Conservation (phyloP, 1,284 basidiomycete species). For the Puccinia coronata region DNA sequence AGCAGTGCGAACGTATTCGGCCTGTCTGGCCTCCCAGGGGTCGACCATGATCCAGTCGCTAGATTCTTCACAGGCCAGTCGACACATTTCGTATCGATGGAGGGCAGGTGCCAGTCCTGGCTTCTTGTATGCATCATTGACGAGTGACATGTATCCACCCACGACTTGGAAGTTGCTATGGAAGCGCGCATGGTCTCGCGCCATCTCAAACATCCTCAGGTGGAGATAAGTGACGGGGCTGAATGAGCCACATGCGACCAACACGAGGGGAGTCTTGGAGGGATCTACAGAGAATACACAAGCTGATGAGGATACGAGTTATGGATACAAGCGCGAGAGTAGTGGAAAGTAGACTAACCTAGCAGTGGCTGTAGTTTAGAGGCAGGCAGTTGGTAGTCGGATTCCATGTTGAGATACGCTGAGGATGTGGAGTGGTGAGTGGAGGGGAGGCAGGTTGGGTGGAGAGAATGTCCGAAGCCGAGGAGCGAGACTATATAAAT, state of each 20-base stretch:
- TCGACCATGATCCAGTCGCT: slow-evolving; percentile 57
- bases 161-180: slow-evolving; percentile 55
- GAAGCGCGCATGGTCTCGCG: slow-evolving; percentile 54
- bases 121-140: slow-evolving; percentile 57
- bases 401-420: slow-evolving; percentile 46
- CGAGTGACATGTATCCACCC: slow-evolving; percentile 56
- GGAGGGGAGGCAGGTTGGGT: background rate
- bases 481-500: no score
- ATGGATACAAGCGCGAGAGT: background rate
- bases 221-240: slow-evolving; percentile 57
- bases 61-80: slow-evolving; percentile 54
- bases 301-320: background rate
- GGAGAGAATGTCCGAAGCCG: background rate
- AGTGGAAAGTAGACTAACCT: slow-evolving; percentile 35
- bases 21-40: slow-evolving; percentile 56
- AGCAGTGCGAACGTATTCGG: slow-evolving; percentile 56
- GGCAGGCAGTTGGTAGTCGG: slow-evolving; percentile 51
- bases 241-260: slow-evolving; percentile 57
- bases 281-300: slow-evolving; percentile 7
- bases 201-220: slow-evolving; percentile 58
- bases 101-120: slow-evolving; percentile 54
- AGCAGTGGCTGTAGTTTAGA: slow-evolving; percentile 48
- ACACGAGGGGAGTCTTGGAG: slow-evolving; percentile 56
- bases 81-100: slow-evolving; percentile 57
- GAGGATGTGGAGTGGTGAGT: background rate